phyloP scores from a whole-genome alignment of 148 eudicot species.

The Rhododendron ovatum region DNA sequence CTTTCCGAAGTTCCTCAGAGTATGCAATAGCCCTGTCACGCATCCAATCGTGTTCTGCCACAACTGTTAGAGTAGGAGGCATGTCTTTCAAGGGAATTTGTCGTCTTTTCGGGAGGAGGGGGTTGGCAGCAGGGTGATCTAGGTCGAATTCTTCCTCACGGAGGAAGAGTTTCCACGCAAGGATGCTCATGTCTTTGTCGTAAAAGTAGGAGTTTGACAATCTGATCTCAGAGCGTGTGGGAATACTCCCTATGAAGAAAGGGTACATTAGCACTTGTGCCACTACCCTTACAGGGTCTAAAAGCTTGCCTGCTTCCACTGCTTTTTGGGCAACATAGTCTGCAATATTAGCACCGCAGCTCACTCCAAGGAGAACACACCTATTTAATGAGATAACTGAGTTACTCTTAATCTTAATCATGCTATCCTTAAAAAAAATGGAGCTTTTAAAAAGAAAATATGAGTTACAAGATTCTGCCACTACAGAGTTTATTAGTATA shows the following conservation, averaged over 20 bases:
- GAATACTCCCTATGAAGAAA: constrained; percentile 68
- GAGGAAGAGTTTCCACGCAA: constrained; percentile 84
- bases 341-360: constrained; percentile 82
- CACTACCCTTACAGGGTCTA: constrained; percentile 82
- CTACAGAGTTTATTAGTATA: background rate
- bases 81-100: constrained; percentile 49
- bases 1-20: constrained; percentile 75
- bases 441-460: background rate
- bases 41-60: constrained; percentile 96
- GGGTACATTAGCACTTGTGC: constrained; percentile 90
- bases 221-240: constrained; percentile 81
- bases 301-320: constrained; percentile 55
- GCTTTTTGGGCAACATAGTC: constrained; percentile 68
- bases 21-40: constrained; percentile 83
- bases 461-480: background rate
- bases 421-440: background rate
- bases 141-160: constrained; percentile 60
- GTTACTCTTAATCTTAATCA: background rate
- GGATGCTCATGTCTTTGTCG: constrained; percentile 63
- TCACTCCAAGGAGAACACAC: constrained; percentile 85
- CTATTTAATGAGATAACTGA: constrained; percentile 21
- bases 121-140: constrained; percentile 88
- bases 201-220: constrained; percentile 72
- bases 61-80: constrained; percentile 81
- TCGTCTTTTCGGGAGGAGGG: constrained; percentile 34